A percentile compares a stretch with the other conserved stretches of the same genome.
Evolutionary conservation across 2,329 filamentous ascomycete species (phyloP).

Genomic region (Trichoderma lentiforme): DNA sequence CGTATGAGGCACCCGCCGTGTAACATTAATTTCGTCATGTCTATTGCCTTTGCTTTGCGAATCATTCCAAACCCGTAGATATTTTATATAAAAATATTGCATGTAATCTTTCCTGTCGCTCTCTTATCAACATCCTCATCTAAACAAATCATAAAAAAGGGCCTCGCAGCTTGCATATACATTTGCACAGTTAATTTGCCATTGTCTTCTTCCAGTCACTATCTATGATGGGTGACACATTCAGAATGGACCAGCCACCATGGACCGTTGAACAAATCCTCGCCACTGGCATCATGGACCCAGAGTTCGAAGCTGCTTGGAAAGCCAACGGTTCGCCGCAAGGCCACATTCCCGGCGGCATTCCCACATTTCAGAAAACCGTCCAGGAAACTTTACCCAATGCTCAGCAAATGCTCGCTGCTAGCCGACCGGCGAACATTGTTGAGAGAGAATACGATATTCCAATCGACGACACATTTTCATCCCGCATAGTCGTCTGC

Average conservation of each 20-base stretch:
- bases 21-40: neutral
- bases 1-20: neutral
- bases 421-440: neutral
- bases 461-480: neutral
- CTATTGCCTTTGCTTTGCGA: neutral
- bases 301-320: neutral
- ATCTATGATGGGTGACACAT: neutral
- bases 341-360: neutral
- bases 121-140: neutral
- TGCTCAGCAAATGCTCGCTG: neutral
- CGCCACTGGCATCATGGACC: neutral
- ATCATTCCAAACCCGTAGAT: neutral
- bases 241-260: neutral
- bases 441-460: neutral
- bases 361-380: neutral
- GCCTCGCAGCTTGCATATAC: neutral
- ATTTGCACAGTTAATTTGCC: neutral
- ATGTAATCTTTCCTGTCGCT: neutral
- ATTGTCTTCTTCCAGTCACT: neutral
- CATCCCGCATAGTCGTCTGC: neutral
- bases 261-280: neutral
- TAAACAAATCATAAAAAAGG: neutral
- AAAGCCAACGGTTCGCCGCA: neutral
- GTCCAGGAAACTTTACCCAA: neutral
- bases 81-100: neutral